phyloP scores from a whole-genome alignment of 2,329 filamentous ascomycete species.

The Keithomyces neogunnii region DNA sequence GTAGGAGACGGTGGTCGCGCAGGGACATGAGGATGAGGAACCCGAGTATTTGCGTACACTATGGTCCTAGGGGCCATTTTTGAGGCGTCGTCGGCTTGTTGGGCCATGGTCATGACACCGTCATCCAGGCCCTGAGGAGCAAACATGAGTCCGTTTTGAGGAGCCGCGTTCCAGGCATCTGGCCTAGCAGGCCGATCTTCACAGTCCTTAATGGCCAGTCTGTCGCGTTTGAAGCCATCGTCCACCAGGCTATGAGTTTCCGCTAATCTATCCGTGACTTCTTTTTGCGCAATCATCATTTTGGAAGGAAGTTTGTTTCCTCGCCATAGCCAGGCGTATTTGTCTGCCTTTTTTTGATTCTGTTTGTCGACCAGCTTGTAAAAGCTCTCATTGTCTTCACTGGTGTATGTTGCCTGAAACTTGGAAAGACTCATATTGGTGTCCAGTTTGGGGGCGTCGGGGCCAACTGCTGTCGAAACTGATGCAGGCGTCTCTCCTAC shows the following conservation, averaged over 20 bases:
- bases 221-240: conserved; percentile 49
- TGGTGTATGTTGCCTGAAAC: conserved; percentile 91
- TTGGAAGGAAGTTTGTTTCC: conserved; percentile 83
- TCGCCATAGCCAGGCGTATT: conserved; percentile 81
- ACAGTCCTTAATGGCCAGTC: conserved; percentile 55
- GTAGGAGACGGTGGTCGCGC: conserved; percentile 65
- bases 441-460: conserved; percentile 48
- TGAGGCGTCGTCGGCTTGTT: conserved; percentile 62
- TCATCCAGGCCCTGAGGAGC: conserved; percentile 57
- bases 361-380: conserved; percentile 86
- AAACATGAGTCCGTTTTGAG: conserved; percentile 88
- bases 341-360: conserved; percentile 74
- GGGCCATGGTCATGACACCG: conserved; percentile 50
- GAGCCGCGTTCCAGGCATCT: conserved; percentile 64
- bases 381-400: conserved; percentile 96
- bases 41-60: conserved; percentile 74
- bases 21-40: conserved; percentile 43
- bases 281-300: conserved; percentile 61
- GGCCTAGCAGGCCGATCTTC: conserved; percentile 68
- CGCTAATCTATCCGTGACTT: conserved; percentile 46
- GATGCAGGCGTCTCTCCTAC: conserved; percentile 67
- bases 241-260: conserved; percentile 40
- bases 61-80: conserved; percentile 70
- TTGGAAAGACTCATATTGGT: conserved; percentile 71
- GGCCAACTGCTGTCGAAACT: conserved; percentile 30